A percentile compares a stretch with the other conserved stretches of the same genome.
Evolutionary conservation across 768 basidiomycete species (phyloP).

Genomic region (Tremella fuciformis): DNA sequence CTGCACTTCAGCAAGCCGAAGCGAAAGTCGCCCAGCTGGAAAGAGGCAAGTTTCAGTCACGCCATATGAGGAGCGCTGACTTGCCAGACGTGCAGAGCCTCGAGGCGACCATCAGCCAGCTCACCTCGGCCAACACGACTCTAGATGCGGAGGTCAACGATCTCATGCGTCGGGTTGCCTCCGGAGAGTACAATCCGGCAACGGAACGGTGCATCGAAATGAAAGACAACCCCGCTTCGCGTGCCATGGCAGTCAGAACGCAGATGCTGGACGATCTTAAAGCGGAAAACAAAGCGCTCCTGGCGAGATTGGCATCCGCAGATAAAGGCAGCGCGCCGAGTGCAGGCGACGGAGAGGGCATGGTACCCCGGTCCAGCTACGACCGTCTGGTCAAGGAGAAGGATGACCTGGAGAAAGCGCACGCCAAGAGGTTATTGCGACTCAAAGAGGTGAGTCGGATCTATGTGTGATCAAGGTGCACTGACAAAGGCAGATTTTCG

Average conservation of each 20-base stretch:
- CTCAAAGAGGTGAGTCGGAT: conserved; percentile 66
- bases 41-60: conserved; percentile 22
- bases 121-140: conserved; percentile 41
- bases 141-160: conserved; percentile 46
- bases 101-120: conserved; percentile 35
- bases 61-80: neutral
- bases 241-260: conserved; percentile 73
- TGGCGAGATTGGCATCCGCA: conserved; percentile 64
- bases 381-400: conserved; percentile 70
- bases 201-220: conserved; percentile 54
- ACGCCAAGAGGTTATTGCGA: conserved; percentile 74
- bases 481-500: conserved; percentile 63
- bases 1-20: conserved; percentile 23
- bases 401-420: conserved; percentile 64
- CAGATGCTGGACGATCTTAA: conserved; percentile 71
- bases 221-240: conserved; percentile 74
- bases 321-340: conserved; percentile 52
- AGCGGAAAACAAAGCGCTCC: conserved; percentile 77
- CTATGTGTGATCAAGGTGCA: neutral
- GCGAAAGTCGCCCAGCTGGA: conserved; percentile 20
- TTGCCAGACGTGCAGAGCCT: conserved; percentile 30
- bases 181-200: conserved; percentile 49
- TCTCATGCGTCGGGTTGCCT: conserved; percentile 46
- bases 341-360: conserved; percentile 45
- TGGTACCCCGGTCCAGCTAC: conserved; percentile 77